Base-by-base conservation (phyloP, 768 basidiomycete genomes). In the Suillus subaureus region DNA sequence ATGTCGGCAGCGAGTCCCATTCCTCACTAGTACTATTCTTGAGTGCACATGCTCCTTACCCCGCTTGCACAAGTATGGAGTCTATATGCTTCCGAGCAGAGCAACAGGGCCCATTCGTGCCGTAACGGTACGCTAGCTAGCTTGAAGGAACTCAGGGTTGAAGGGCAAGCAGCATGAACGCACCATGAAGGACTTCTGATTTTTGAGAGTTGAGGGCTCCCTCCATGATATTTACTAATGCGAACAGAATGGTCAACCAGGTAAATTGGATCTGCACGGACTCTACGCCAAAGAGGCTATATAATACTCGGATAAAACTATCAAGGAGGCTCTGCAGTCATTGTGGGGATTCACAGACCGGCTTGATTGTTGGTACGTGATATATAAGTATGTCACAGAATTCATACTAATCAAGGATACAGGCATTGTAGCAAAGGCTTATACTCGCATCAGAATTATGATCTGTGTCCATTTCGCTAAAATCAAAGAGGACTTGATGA, bases 271-370 rank as follows among this genome's bases (percentile, higher is more conserved):
- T 76, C 79, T 98, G 26, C 96, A 98, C 72, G 96, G 94, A 1
- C 79, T 99, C 4, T 97, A 93, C 75, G 94, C 97, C 66, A 94
- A 93, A 73, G 96, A 98, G 78, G 94, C 95, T n/a, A 87, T 97
- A 55, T 80, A 84, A 51, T 84, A 89, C 90, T 15, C 35, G 35
- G 35, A 35, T 35, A 35, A 35, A 35, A 35, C 35, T 35, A 85
- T 97, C 26, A 78, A 86, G 71, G 79, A 85, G 42, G 94, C 92
- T 13, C 89, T 87, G 63, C 76, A 73, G 35, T 43, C 78, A 83
- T 35, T 43, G 91, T 33, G 35, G 9, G 2, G 84, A 90, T 64
- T 69, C 79, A 6, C 85, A 93, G 71, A 73, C 97, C 7, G 83
- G 85, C 63, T 78, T 97, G 64, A 97, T 98, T 68, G 95, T 97